A percentile compares a stretch with the other conserved stretches of the same genome.
Evolutionary conservation across 2,329 filamentous ascomycete genomes (phyloP).

Genomic region (Colletotrichum sp.): DNA sequence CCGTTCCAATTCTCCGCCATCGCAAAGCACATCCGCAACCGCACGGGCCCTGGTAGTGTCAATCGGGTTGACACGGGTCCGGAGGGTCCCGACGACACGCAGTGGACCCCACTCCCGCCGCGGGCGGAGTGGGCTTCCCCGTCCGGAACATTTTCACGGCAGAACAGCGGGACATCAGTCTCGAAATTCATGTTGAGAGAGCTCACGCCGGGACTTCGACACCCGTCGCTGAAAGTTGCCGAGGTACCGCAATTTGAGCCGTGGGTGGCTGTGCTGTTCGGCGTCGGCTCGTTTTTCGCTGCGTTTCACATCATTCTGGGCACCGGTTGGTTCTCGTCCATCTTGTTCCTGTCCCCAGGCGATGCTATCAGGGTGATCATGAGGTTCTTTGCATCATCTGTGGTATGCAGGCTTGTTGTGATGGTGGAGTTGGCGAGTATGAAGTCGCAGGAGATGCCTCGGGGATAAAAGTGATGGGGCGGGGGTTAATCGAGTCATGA

Average conservation of each 20-base stretch:
- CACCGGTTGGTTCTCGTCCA: background rate
- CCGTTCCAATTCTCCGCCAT: background rate
- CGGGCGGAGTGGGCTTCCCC: background rate
- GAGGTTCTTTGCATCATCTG: conserved; percentile 1
- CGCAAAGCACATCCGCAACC: background rate
- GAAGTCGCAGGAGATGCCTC: background rate
- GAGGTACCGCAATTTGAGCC: background rate
- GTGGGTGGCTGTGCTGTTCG: background rate
- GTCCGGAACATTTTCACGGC: background rate
- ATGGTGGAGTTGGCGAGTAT: conserved; percentile 1
- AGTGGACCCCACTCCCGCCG: background rate
- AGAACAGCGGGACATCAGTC: background rate
- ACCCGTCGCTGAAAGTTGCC: background rate
- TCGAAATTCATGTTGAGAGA: background rate
- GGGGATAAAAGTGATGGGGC: background rate
- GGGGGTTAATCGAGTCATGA: fast-evolving
- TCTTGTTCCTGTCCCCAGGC: background rate
- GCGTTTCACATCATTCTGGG: background rate
- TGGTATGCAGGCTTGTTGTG: conserved; percentile 7
- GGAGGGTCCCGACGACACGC: background rate
- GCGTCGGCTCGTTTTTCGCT: background rate
- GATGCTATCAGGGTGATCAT: conserved; percentile 2
- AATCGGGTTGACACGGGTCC: background rate
- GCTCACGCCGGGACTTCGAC: background rate
- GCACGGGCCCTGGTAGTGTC: too few relatives aligned